Percentiles rank a stretch among this genome's conserved stretches.
These are phyloP conservation scores for Wickerhamiella sergipiensis DNA, from an alignment of 805 yeast species.

Conservation along the genomic window DNA sequence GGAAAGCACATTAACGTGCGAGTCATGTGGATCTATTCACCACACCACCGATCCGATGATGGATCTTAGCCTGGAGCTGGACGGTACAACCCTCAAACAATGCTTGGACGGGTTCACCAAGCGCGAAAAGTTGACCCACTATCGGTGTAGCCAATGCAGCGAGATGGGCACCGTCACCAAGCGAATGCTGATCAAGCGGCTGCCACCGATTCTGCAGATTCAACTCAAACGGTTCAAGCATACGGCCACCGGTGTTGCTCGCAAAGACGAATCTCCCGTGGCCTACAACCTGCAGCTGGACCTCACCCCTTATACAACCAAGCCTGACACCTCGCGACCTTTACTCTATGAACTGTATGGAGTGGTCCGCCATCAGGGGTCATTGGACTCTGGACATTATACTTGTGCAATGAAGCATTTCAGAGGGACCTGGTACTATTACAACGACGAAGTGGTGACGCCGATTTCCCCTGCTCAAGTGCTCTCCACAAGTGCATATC, in stretches of 20 bases:
- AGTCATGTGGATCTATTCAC: slow-evolving; percentile 50
- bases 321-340: slow-evolving; percentile 10
- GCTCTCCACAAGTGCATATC: slow-evolving; percentile 58
- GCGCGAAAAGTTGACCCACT: slow-evolving; percentile 64
- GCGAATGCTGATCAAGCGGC: slow-evolving; percentile 48
- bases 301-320: slow-evolving; percentile 41
- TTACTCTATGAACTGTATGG: slow-evolving; percentile 74
- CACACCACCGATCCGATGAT: slow-evolving; percentile 75
- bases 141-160: slow-evolving; percentile 56
- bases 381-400: slow-evolving; percentile 93
- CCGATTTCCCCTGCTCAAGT: slow-evolving; percentile 53
- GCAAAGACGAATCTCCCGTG: slow-evolving; percentile 66
- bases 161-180: slow-evolving; percentile 54
- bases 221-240: slow-evolving; percentile 72
- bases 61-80: slow-evolving; percentile 67
- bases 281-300: slow-evolving; percentile 61
- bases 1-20: slow-evolving; percentile 66
- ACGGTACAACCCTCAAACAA: slow-evolving; percentile 32
- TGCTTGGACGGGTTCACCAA: slow-evolving; percentile 69
- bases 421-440: slow-evolving; percentile 55
- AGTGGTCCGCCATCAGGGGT: slow-evolving; percentile 78
- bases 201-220: slow-evolving; percentile 69
- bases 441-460: slow-evolving; percentile 79
- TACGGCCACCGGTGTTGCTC: slow-evolving; percentile 27
- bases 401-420: slow-evolving; percentile 52